Percentiles rank a stretch among this genome's conserved stretches.
Conservation (phyloP, 2,329 filamentous ascomycete genomes). For the Daldinia eschscholtzii region DNA sequence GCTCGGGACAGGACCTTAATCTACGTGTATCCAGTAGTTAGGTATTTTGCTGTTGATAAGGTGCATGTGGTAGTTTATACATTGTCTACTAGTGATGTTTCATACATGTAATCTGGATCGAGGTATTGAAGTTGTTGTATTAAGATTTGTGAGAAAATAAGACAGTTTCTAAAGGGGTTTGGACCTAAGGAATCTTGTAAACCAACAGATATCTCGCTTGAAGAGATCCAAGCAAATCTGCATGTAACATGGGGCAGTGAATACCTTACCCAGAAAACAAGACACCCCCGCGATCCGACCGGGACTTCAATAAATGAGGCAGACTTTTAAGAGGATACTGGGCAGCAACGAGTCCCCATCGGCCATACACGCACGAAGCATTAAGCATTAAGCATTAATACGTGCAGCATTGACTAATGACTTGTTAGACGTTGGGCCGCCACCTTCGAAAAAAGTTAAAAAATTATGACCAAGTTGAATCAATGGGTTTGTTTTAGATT, state of each 20-base stretch:
- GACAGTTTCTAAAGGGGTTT: neutral
- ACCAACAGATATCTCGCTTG: conserved; percentile 1
- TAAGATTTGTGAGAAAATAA: neutral
- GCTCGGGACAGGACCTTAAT: no score
- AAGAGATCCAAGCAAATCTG: conserved; percentile 17
- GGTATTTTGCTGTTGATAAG: neutral
- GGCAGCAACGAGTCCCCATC: conserved; percentile 38
- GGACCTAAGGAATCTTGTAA: conserved; percentile 1
- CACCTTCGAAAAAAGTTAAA: conserved; percentile 11
- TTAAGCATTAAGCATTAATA: neutral
- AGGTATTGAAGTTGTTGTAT: neutral
- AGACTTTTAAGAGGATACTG: conserved; percentile 28
- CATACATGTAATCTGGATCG: neutral
- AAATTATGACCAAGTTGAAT: conserved; percentile 23
- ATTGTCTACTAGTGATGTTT: neutral
- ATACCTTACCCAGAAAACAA: conserved; percentile 38
- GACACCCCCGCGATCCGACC: conserved; percentile 21
- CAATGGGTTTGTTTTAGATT: conserved; percentile 9
- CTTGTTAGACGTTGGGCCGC: conserved; percentile 39
- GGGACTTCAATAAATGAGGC: conserved; percentile 28
- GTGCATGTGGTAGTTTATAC: no score
- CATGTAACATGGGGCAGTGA: conserved; percentile 20
- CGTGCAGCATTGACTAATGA: conserved; percentile 19
- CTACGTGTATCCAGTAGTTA: neutral
- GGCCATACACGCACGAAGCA: conserved; percentile 15